Conservation (phyloP, 2,329 filamentous ascomycete genomes). For the Podosphaera xanthii region DNA sequence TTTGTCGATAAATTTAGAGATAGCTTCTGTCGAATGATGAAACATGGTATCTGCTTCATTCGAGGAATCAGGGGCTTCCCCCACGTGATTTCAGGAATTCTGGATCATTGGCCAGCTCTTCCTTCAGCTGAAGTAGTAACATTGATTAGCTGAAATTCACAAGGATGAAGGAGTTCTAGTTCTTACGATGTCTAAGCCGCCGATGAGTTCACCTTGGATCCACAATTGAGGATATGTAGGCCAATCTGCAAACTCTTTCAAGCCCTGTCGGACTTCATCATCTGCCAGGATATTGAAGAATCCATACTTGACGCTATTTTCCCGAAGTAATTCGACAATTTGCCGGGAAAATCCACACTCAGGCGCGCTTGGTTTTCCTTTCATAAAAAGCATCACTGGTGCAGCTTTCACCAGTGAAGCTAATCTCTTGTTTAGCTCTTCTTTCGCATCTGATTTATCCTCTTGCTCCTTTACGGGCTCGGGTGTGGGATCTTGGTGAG, state of each 20-base stretch:
- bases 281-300: slow-evolving; percentile 99
- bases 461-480: slow-evolving; percentile 12
- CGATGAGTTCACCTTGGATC: slow-evolving; percentile 73
- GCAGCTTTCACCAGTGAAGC: slow-evolving; percentile 78
- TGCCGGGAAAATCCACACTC: slow-evolving; percentile 87
- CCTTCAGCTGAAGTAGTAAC: slow-evolving; percentile 45
- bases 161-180: slow-evolving; percentile 7
- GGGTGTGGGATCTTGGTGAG: slow-evolving; percentile 18
- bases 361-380: slow-evolving; percentile 70
- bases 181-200: slow-evolving; percentile 84
- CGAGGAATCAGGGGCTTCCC: too few relatives aligned
- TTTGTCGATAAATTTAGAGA: too few relatives aligned
- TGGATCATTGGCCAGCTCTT: slow-evolving; percentile 65
- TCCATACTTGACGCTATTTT: slow-evolving; percentile 82
- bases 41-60: slow-evolving; percentile 16
- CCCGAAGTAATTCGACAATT: slow-evolving; percentile 64
- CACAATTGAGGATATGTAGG: slow-evolving; percentile 93
- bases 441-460: slow-evolving; percentile 42
- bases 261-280: slow-evolving; percentile 83
- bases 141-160: slow-evolving; percentile 2
- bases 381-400: slow-evolving; percentile 97
- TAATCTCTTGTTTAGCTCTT: slow-evolving; percentile 65
- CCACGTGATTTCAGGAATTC: slow-evolving; percentile 47
- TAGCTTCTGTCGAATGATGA: slow-evolving; percentile 21
- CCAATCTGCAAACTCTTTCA: slow-evolving; percentile 98